These are phyloP conservation scores for Mortierella sp. DNA, from an alignment of 371 early-diverging fungal genomes.

Conservation along the genomic window DNA sequence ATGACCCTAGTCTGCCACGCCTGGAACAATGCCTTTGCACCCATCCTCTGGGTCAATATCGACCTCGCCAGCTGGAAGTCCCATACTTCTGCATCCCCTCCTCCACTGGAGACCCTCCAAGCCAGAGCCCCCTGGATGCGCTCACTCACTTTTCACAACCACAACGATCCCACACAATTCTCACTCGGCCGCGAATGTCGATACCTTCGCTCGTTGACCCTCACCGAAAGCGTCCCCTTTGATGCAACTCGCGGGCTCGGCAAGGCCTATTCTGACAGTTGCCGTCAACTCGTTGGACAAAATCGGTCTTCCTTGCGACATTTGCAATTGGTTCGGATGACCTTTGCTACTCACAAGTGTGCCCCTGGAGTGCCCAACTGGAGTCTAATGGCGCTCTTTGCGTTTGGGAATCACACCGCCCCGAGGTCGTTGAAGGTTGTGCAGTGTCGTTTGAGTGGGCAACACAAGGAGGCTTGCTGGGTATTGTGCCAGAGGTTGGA, in stretches of 20 bases:
- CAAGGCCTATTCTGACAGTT: background rate
- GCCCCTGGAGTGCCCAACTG: background rate
- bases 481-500: background rate
- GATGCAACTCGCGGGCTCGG: background rate
- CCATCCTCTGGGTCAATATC: background rate
- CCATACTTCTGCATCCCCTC: background rate
- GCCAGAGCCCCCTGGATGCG: background rate
- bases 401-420: background rate
- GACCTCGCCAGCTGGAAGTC: background rate
- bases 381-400: background rate
- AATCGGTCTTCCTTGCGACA: background rate
- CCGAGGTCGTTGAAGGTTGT: background rate
- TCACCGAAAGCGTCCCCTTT: background rate
- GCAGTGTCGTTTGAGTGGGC: background rate
- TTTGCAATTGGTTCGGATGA: background rate
- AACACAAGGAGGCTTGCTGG: background rate
- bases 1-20: background rate
- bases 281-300: background rate
- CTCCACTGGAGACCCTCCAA: background rate
- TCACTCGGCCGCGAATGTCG: background rate
- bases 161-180: background rate
- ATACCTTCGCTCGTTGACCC: background rate
- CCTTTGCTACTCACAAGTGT: background rate
- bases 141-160: background rate
- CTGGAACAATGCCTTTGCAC: slow-evolving; percentile 3